Conservation (phyloP, 192 early-diverging fungal genomes). For the Paraglomus occultum region DNA sequence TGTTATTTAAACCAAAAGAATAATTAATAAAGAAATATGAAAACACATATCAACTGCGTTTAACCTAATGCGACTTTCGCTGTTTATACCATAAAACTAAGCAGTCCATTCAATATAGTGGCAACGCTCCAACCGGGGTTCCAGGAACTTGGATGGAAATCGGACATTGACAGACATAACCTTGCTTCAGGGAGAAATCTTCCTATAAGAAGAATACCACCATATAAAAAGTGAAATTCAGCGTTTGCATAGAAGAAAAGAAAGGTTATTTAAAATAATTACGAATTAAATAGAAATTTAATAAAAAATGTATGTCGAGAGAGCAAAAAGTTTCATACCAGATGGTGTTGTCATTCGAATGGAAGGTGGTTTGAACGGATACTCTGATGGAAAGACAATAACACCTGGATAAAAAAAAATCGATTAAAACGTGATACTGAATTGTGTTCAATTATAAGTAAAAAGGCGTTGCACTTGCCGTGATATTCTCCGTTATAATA, state of each 20-base stretch:
- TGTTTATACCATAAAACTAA: conserved; percentile 87
- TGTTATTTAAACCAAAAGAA: conserved; percentile 28
- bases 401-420: conserved; percentile 42
- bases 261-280: not conserved
- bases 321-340: not conserved
- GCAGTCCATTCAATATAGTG: conserved; percentile 92
- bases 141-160: conserved; percentile 93
- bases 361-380: conserved; percentile 91
- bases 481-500: conserved; percentile 94
- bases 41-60: not conserved
- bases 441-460: no score
- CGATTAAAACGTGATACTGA: not conserved
- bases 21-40: conserved; percentile 3
- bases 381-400: conserved; percentile 90
- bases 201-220: conserved; percentile 50
- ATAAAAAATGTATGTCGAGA: not conserved
- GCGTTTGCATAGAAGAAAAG: conserved; percentile 3
- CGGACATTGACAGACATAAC: conserved; percentile 95
- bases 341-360: conserved; percentile 81
- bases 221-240: no score
- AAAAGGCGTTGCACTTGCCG: conserved; percentile 59
- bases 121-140: conserved; percentile 97
- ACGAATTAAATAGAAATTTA: not conserved
- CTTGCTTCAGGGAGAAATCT: conserved; percentile 91
- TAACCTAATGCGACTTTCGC: not conserved